Conservation (phyloP, 2,329 filamentous ascomycete genomes). For the Fusarium nisikadoi region DNA sequence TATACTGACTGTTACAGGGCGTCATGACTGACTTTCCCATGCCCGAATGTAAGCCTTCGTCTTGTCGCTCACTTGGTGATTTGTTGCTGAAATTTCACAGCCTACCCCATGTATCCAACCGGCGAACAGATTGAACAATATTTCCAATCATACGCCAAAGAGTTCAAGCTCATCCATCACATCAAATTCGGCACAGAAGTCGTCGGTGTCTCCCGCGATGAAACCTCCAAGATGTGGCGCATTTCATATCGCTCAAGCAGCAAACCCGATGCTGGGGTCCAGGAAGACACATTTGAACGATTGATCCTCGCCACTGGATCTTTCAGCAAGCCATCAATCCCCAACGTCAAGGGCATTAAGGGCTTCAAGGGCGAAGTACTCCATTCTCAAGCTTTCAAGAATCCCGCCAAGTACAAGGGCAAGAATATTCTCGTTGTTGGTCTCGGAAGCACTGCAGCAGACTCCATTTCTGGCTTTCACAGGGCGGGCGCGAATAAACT, state of each 20-base stretch:
- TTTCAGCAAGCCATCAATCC: not conserved
- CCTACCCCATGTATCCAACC: conserved; percentile 2
- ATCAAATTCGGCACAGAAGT: conserved; percentile 3
- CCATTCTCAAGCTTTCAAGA: conserved; percentile 15
- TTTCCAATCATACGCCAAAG: not conserved
- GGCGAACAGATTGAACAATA: conserved; percentile 7
- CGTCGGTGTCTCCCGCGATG: not conserved
- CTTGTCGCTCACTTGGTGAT: accelerated
- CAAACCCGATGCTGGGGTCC: not conserved
- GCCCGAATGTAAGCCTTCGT: not conserved
- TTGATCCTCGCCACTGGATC: conserved; percentile 12
- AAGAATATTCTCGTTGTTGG: not conserved
- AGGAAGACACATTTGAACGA: conserved; percentile 5
- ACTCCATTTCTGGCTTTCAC: not conserved
- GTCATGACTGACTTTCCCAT: conserved; percentile 15
- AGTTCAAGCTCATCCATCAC: conserved; percentile 1
- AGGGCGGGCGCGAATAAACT: not conserved
- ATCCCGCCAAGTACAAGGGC: not conserved
- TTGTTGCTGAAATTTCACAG: not conserved
- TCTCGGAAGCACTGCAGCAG: not conserved
- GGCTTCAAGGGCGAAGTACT: conserved; percentile 3
- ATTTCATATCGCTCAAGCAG: not conserved
- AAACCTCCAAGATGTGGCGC: conserved; percentile 3
- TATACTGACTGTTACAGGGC: not conserved
- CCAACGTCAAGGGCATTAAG: not conserved